Percentiles rank a stretch among this genome's conserved stretches.
Evolutionary conservation across 1,139 yeast species (phyloP).

Genomic region (Kodamaea derodonti): DNA sequence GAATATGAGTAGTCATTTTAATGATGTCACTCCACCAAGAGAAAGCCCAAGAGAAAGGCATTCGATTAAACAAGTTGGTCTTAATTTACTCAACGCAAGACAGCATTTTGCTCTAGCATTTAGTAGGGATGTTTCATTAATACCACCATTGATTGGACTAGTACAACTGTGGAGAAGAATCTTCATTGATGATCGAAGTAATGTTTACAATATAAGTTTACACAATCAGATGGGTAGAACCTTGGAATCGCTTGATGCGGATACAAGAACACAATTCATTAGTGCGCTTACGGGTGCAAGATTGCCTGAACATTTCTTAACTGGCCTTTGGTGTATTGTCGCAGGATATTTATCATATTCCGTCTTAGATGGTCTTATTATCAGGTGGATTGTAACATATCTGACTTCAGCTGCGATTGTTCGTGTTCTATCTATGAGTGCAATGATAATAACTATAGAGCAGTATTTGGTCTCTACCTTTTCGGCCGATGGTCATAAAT

Average conservation of each 20-base stretch:
- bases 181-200: conserved; percentile 18
- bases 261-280: conserved; percentile 10
- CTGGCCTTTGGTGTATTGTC: conserved; percentile 81
- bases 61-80: conserved; percentile 53
- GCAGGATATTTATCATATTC: conserved; percentile 81
- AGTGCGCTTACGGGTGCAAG: conserved; percentile 49
- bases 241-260: conserved; percentile 6
- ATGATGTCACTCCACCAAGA: background rate
- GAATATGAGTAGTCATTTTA: background rate
- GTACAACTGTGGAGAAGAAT: conserved; percentile 52
- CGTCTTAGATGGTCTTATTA: conserved; percentile 84
- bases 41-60: conserved; percentile 11
- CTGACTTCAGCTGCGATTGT: conserved; percentile 85
- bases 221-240: conserved; percentile 7
- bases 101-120: conserved; percentile 73
- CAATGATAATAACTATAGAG: conserved; percentile 67
- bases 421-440: conserved; percentile 77
- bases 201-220: conserved; percentile 7
- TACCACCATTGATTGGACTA: conserved; percentile 60
- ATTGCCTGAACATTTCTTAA: conserved; percentile 65
- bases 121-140: conserved; percentile 67
- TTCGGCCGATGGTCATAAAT: conserved; percentile 46
- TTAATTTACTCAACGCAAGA: conserved; percentile 65
- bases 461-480: conserved; percentile 63
- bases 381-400: conserved; percentile 90